Base-by-base conservation (phyloP, 2,329 filamentous ascomycete genomes). In the Leptographium procerum region DNA sequence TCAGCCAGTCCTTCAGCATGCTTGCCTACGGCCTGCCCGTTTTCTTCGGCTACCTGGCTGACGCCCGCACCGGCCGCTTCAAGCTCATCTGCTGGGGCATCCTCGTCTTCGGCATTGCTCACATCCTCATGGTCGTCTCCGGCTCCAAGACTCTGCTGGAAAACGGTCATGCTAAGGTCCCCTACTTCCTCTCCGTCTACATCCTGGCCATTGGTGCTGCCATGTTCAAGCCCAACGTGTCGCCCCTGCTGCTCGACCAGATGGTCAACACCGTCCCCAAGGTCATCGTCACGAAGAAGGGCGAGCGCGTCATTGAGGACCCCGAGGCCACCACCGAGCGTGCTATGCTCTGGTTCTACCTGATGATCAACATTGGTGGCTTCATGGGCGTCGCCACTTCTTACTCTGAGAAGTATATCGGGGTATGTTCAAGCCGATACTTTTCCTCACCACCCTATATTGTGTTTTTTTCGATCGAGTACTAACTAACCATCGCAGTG, bases 221-320 rank as follows among this genome's bases (percentile, higher is more conserved):
- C 61, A 86, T 88, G 66, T 90, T 91, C 80, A 92, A 91, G 75
- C 82, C 85, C 62, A 91, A 91, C 67, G 87, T 91, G 50, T 84
- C 85, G 0, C 84, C 86, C 0, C 73, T 89, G 22, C 81, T 89
- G 58, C 85, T 85, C 24, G 86, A 89, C 66, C 86, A 89, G 70
- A 85, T 86, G 68, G 76, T 75, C 36, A 79, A 83, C 59, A 77
- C 75, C 4, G 79, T 76, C 61, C 78, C 83, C 62, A 78, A 76
- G 55, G 77, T 88, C 57, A 75, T 80, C 63, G 78, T 75, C 2
- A 71, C 72, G 19, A 63, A 61, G 56, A 75, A 70, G 7, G 86
- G 86, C 57, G 79, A 87, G 71, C 83, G 83, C 24, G 84, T 88
- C 62, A 86, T 89, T 62, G 79, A 87, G 52, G 86, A 89, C 65